phyloP scores from a whole-genome alignment of 2,329 filamentous ascomycete species.

The Pseudogymnoascus sp. region DNA sequence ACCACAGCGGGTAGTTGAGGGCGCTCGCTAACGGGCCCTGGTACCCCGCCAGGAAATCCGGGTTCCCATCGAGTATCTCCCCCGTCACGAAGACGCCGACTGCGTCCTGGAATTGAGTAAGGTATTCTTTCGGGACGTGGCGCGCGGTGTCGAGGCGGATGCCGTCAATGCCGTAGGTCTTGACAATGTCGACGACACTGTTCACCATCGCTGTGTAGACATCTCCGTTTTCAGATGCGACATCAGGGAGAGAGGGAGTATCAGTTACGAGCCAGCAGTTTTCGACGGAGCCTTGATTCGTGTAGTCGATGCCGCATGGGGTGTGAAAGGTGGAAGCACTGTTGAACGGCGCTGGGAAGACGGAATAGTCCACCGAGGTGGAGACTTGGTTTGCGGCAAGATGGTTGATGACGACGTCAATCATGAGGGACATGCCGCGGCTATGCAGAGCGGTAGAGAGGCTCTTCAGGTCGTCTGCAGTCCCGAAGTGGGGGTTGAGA shows the following conservation, averaged over 20 bases:
- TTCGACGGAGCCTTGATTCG: slow-evolving; percentile 33
- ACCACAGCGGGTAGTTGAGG: slow-evolving; percentile 23
- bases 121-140: slow-evolving; percentile 44
- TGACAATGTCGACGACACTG: slow-evolving; percentile 35
- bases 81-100: slow-evolving; percentile 54
- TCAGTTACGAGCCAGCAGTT: slow-evolving; percentile 45
- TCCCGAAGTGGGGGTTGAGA: slow-evolving; percentile 40
- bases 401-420: slow-evolving; percentile 43
- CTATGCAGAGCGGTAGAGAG: slow-evolving; percentile 36
- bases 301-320: slow-evolving; percentile 50
- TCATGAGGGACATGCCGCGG: slow-evolving; percentile 41
- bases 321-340: slow-evolving; percentile 51
- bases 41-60: slow-evolving; percentile 44
- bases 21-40: slow-evolving; percentile 27
- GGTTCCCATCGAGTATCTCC: slow-evolving; percentile 49
- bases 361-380: slow-evolving; percentile 43
- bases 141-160: slow-evolving; percentile 42
- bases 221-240: slow-evolving; percentile 36
- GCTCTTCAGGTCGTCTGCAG: slow-evolving; percentile 37
- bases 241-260: slow-evolving; percentile 38
- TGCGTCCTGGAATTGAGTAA: slow-evolving; percentile 43
- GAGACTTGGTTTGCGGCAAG: slow-evolving; percentile 42
- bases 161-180: slow-evolving; percentile 40
- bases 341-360: slow-evolving; percentile 46
- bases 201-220: slow-evolving; percentile 33